phyloP scores from a whole-genome alignment of 345 rosid genomes.

The Rhodamnia rubescens region DNA sequence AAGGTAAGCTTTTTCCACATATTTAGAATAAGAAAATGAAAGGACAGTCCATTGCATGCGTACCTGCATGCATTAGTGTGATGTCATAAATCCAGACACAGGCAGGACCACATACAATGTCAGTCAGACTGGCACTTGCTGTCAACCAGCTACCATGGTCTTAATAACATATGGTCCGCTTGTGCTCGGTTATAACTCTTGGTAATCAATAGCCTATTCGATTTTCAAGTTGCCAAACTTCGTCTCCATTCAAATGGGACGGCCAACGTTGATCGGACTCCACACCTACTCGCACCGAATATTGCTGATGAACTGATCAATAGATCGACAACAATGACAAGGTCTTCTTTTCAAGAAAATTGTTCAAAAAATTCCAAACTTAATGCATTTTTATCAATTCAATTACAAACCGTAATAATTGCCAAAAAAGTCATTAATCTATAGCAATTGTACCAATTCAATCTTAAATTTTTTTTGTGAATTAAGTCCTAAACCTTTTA shows the following conservation, averaged over 20 bases:
- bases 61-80: neutral
- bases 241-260: neutral
- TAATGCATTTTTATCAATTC: too few relatives aligned
- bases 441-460: too few relatives aligned
- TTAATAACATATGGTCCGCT: neutral
- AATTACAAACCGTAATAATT: too few relatives aligned
- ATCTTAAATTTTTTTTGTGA: too few relatives aligned
- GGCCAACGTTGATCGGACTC: neutral
- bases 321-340: neutral
- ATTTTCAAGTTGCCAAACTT: neutral
- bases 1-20: neutral
- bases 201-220: neutral
- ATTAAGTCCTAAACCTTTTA: too few relatives aligned
- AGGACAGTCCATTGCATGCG: neutral
- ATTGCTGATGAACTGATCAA: neutral
- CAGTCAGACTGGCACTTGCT: neutral
- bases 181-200: neutral
- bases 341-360: too few relatives aligned
- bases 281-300: neutral
- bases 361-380: too few relatives aligned
- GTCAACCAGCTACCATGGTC: neutral
- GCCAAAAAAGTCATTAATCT: too few relatives aligned
- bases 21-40: neutral
- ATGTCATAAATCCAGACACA: neutral
- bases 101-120: neutral